Base-by-base conservation (phyloP, 768 basidiomycete species). In the Tricholoma terreum region DNA sequence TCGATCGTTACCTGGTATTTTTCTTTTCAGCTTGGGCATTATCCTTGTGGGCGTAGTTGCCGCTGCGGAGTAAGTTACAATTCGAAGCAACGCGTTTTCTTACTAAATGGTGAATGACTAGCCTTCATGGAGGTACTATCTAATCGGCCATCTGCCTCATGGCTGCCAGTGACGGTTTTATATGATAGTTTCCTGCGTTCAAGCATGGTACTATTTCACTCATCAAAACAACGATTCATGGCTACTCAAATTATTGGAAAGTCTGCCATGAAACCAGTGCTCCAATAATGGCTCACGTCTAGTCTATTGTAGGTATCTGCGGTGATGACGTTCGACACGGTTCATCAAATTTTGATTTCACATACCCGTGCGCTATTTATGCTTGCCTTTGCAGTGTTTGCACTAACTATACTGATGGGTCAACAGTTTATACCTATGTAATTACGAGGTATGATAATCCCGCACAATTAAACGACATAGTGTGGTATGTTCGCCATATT, bases 131-230 rank as follows among this genome's bases (percentile, higher is more conserved):
- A 70, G 77, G 83, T 83, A 55, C n/a, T 14, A 72, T 64, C 14
- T 2, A 24, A 43, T 19, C 7, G 30, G 50, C 40, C 24, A 54
- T 30, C 36, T 14, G 30, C 8, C 2, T 19, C 17, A 19, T 19
- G 9, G 12, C 1, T 40, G n/a, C 2, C 4, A 1, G 14, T 22
- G 34, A 48, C 40, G 11, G 10, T 9, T 8, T 51, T 34, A 17
- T 19, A 11, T 15, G 7, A 33, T 45, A 86, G 84, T 84, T 17
- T 80, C 81, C 6, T 73, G 73, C 43, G 68, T 84, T 27, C 84
- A 86, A 64, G 74, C 76, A 1, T 82, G 75, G 74, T 83, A 79
- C 59, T 86, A 85, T 62, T 84, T 68, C 54, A 73, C 69, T 12
- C 76, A 84, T 63, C 77, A 81, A 52, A 71, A 67, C 24, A 71